Evolutionary conservation across 176 grass and related monocot genomes (phyloP).

Genomic region (bread wheat (Triticum aestivum)): DNA sequence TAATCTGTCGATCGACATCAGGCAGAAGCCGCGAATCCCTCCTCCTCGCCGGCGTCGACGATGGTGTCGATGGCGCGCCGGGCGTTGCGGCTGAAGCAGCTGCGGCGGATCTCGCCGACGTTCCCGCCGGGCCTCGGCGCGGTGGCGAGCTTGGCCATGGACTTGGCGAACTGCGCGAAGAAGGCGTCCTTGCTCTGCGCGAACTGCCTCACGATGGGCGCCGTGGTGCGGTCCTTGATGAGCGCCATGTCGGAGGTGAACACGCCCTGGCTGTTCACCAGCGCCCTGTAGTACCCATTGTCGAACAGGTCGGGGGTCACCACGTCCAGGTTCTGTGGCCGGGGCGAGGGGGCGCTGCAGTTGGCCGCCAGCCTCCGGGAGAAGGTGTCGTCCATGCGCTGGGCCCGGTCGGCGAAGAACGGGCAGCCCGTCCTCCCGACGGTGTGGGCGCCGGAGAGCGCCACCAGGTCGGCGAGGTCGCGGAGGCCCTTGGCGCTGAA

Average conservation of each 20-base stretch:
- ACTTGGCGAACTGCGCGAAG: slow-evolving; percentile 36
- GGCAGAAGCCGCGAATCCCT: background rate
- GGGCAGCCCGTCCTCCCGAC: slow-evolving; percentile 39
- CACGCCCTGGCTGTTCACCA: slow-evolving; percentile 16
- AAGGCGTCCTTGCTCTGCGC: slow-evolving; percentile 20
- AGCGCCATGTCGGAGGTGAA: slow-evolving; percentile 49
- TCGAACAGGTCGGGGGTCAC: slow-evolving; percentile 26
- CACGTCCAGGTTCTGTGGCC: slow-evolving; percentile 23
- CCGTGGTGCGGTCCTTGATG: background rate
- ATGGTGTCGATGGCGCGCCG: background rate
- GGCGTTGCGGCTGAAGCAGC: slow-evolving; percentile 21
- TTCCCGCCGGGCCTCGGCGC: background rate
- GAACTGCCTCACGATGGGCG: background rate
- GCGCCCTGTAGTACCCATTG: slow-evolving; percentile 37
- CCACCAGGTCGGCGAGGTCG: slow-evolving; percentile 33
- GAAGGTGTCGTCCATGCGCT: slow-evolving; percentile 37
- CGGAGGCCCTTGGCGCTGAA: slow-evolving; percentile 22
- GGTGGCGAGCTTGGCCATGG: slow-evolving; percentile 35
- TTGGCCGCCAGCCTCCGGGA: slow-evolving; percentile 7
- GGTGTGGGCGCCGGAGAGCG: slow-evolving; percentile 73
- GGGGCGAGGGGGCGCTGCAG: background rate
- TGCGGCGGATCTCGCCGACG: slow-evolving; percentile 32
- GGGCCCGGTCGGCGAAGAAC: slow-evolving; percentile 1
- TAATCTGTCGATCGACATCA: background rate
- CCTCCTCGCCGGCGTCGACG: background rate